A percentile compares a stretch with the other conserved stretches of the same genome.
Conservation (phyloP, 306 rosid species). For the peach (Prunus persica) region DNA sequence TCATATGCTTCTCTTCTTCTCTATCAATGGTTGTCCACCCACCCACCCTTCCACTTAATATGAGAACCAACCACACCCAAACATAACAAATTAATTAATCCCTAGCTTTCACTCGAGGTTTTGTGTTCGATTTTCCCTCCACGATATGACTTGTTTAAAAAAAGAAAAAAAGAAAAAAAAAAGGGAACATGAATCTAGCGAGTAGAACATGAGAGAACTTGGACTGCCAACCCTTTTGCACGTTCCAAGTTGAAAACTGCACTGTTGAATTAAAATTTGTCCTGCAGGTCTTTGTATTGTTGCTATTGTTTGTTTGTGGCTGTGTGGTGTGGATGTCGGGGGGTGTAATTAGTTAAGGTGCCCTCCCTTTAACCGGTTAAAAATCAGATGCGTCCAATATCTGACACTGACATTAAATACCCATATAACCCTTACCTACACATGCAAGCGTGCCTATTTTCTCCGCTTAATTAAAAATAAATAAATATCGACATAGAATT, state of each 20-base stretch:
- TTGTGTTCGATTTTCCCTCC: no score
- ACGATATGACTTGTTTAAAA: fast-evolving
- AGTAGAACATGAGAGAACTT: no score
- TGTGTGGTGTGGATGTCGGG: not conserved
- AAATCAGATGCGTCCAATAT: not conserved
- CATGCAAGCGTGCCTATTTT: not conserved
- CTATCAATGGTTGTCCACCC: no score
- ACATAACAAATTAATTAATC: no score
- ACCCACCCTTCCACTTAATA: no score
- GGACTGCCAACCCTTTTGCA: not conserved
- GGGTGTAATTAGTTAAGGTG: not conserved
- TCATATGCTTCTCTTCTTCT: not conserved
- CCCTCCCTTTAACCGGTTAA: not conserved
- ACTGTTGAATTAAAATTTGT: not conserved
- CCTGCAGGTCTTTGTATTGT: not conserved
- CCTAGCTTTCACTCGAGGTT: fast-evolving
- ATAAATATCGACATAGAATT: not conserved
- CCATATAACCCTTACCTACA: not conserved
- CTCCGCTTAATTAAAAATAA: not conserved
- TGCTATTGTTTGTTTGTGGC: not conserved
- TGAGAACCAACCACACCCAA: no score
- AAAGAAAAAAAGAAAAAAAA: no score
- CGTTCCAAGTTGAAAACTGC: not conserved
- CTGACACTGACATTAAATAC: not conserved
- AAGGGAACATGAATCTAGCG: no score